Evolutionary conservation across 139 green algal species (phyloP).

Genomic region (Penium margaritaceum): DNA sequence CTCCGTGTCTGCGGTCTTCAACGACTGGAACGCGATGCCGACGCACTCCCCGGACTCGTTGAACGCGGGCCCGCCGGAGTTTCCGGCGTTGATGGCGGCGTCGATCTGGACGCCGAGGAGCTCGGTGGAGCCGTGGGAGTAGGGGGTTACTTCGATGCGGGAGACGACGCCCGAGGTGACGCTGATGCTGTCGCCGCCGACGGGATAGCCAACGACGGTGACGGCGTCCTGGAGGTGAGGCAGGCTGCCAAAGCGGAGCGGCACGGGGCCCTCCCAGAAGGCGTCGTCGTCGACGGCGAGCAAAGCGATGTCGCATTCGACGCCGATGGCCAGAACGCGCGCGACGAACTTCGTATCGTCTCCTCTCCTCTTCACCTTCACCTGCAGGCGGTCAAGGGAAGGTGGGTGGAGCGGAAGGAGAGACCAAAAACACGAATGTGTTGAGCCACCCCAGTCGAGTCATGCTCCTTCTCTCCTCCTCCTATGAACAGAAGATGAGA

Average conservation of each 20-base stretch:
- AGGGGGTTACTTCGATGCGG: slow-evolving; percentile 82
- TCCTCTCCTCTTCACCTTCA: slow-evolving; percentile 86
- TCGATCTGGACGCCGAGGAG: slow-evolving; percentile 74
- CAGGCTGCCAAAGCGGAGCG: slow-evolving; percentile 48
- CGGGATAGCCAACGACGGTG: slow-evolving; percentile 76
- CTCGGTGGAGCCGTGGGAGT: slow-evolving; percentile 79
- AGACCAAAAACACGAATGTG: no score
- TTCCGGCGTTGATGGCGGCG: slow-evolving; percentile 50
- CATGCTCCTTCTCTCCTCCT: no score
- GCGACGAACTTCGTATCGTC: slow-evolving; percentile 85
- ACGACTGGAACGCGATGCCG: slow-evolving; percentile 88
- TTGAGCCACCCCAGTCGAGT: no score
- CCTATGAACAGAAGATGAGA: no score
- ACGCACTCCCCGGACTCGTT: slow-evolving; percentile 70
- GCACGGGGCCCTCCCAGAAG: slow-evolving; percentile 71
- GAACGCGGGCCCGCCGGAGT: slow-evolving; percentile 79
- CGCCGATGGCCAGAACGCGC: slow-evolving; percentile 71
- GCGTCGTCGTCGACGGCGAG: slow-evolving; percentile 76
- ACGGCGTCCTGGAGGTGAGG: slow-evolving; percentile 65
- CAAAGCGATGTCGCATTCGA: slow-evolving; percentile 94
- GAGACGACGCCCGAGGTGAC: slow-evolving; percentile 72
- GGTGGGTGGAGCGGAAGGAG: no score
- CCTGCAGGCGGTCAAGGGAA: slow-evolving; percentile 60
- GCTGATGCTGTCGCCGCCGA: slow-evolving; percentile 81
- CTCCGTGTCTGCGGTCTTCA: slow-evolving; percentile 65